Conservation (phyloP, 2,329 filamentous ascomycete species). For the Sporothrix schenckii region DNA sequence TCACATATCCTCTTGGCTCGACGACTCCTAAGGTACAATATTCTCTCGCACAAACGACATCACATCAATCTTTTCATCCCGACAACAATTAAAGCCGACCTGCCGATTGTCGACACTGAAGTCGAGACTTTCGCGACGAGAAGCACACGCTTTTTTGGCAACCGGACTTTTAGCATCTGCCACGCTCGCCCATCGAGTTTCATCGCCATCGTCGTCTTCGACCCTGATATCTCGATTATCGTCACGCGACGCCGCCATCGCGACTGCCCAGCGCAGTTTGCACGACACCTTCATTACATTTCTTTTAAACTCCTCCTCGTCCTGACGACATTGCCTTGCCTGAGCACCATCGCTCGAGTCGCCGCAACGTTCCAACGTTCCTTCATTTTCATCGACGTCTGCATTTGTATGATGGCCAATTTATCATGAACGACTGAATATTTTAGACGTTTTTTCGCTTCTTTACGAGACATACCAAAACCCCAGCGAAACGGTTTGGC, state of each 20-base stretch:
- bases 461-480: slow-evolving; percentile 18
- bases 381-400: neutral
- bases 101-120: neutral
- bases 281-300: too few species aligned
- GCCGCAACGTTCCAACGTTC: neutral
- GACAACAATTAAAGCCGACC: neutral
- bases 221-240: neutral
- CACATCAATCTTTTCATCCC: neutral
- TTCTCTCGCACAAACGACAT: neutral
- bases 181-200: neutral
- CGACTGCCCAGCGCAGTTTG: neutral
- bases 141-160: neutral
- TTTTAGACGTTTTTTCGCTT: slow-evolving; percentile 3
- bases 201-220: neutral
- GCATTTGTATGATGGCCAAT: slow-evolving; percentile 21
- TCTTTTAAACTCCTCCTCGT: neutral
- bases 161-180: neutral
- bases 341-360: neutral
- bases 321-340: neutral
- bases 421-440: slow-evolving; percentile 29
- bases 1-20: neutral
- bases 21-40: neutral
- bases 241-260: slow-evolving; percentile 5
- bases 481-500: slow-evolving; percentile 19
- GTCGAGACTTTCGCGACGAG: neutral